These are phyloP conservation scores for Saturnispora galanensis DNA, from an alignment of 805 yeast genomes.

Conservation along the genomic window DNA sequence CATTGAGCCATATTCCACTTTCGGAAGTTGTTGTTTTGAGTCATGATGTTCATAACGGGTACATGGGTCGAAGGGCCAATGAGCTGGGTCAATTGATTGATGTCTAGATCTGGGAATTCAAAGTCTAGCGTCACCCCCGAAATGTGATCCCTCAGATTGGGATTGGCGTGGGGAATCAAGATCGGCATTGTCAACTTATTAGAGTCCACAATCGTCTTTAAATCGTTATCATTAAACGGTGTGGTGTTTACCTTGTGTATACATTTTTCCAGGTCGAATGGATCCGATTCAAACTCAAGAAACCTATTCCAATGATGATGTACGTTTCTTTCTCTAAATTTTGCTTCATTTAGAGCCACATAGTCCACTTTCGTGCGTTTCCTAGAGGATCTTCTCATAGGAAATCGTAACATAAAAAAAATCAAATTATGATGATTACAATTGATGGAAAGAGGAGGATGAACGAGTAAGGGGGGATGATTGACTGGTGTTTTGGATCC, in stretches of 20 bases:
- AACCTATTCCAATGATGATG: slow-evolving; percentile 46
- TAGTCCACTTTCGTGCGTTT: slow-evolving; percentile 44
- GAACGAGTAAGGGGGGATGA: too few relatives aligned
- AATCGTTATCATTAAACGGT: slow-evolving; percentile 20
- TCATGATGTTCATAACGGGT: slow-evolving; percentile 83
- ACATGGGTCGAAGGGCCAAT: slow-evolving; percentile 57
- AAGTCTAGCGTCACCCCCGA: slow-evolving; percentile 12
- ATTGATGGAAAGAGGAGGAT: background rate
- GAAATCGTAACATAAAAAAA: background rate
- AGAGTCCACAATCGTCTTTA: slow-evolving; percentile 18
- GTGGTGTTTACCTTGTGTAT: slow-evolving; percentile 22
- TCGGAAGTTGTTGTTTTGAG: slow-evolving; percentile 53
- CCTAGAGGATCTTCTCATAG: slow-evolving; percentile 4
- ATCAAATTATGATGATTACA: background rate
- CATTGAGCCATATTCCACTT: slow-evolving; percentile 66
- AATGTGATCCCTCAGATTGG: slow-evolving; percentile 10
- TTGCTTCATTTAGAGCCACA: slow-evolving; percentile 70
- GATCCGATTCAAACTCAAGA: slow-evolving; percentile 17
- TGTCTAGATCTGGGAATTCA: slow-evolving; percentile 44
- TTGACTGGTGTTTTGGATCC: too few relatives aligned
- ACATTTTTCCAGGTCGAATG: slow-evolving; percentile 15
- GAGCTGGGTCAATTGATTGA: slow-evolving; percentile 43
- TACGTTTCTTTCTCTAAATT: slow-evolving; percentile 39
- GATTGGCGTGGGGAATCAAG: slow-evolving; percentile 22
- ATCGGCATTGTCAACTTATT: slow-evolving; percentile 26